Base-by-base conservation (phyloP, 805 yeast species). In the Candida coquimbonensis region DNA sequence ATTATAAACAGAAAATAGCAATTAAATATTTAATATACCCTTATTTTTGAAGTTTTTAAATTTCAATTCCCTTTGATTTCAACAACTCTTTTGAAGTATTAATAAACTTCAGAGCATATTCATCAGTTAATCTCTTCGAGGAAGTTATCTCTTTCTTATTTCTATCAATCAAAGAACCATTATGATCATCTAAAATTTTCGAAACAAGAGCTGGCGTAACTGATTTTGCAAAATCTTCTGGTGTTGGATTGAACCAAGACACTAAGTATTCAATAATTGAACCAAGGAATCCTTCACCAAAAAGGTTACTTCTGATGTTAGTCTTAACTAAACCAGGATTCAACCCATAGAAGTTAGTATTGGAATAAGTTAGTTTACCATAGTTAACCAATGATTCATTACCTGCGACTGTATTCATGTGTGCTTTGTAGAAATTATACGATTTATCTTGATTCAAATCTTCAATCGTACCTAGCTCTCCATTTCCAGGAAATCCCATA, bases 351-450 rank as follows among this genome's bases (percentile, higher is more conserved):
- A 64, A 44, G 36, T 58, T 46, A n/a, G 56, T 47, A 16, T 54
- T 47, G 1, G 60, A 53, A 41, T 54, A 59, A 25, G 49, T 48
- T 12, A 44, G 24, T 1, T 49, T 54, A n/a, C 51, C 40, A 40
- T 57, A 54, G 9, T 51, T 36, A 2, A 68, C 70, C 24, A 69
- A 47, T 1, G 67, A 57, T 48, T 69, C 74, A 46, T 69, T 69
- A 1, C 70, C 71, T 3, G 73, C 73, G n/a, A 69, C 72, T 0
- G 73, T 69, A 42, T 56, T 67, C 66, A 62, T 60, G 46, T 69
- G 74, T 3, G 70, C 62, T 8, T 42, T 45, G 32, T 49, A 35
- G 11, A 56, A 54, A 9, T 56, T 53, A 51, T 69, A 69, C 1
- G 42, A 45, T 19, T 53, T 47, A 13, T 65, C 69, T 13, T 61